Evolutionary conservation across 345 rosid species (phyloP), one percentile per base, ranked within the genome.

Genomic region (Geranium brycei): DNA sequence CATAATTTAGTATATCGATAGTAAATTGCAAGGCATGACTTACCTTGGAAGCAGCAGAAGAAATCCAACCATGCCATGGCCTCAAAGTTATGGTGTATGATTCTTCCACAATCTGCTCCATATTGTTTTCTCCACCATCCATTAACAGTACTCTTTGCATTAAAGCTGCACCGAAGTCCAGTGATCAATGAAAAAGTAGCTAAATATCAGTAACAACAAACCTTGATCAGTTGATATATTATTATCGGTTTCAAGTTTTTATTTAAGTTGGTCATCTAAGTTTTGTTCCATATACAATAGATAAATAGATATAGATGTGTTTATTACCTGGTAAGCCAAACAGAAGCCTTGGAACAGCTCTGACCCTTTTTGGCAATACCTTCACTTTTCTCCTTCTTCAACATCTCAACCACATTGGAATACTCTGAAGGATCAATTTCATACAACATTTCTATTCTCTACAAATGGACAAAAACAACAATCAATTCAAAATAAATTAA

Each of bases 11-110:
- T 35, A 35, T 35, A 35, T 35, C 4, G n/a, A n/a, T n/a, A n/a
- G 41, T 3, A 35, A 35, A 35, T 35, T 35, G 5, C 41, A 35
- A 35, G 41, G 4, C 41, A 35, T 3, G 41, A 35, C 28, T 19
- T 80, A 88, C 98, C 81, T 76, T 92, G 80, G 83, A 84, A 74
- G 97, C 98, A 66, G 97, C 97, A 12, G 86, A 79, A 1, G 98
- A 83, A 66, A 92, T 92, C 97, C 98, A 92, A 58, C 97, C 87
- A 80, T 92, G 98, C 83, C 89, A 81, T 3, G 83, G 93, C 77
- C 86, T 92, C 68, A 92, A 78, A 66, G 91, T 83, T 17, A 62
- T n/a, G 62, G 66, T 76, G 69, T 92, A 89, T 47, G 93, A 78
- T 62, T 87, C 95, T 81, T 87, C 93, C 75, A 93, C 96, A 62